phyloP scores from a whole-genome alignment of 106 monocot genomes.

The Dioscorea alata region DNA sequence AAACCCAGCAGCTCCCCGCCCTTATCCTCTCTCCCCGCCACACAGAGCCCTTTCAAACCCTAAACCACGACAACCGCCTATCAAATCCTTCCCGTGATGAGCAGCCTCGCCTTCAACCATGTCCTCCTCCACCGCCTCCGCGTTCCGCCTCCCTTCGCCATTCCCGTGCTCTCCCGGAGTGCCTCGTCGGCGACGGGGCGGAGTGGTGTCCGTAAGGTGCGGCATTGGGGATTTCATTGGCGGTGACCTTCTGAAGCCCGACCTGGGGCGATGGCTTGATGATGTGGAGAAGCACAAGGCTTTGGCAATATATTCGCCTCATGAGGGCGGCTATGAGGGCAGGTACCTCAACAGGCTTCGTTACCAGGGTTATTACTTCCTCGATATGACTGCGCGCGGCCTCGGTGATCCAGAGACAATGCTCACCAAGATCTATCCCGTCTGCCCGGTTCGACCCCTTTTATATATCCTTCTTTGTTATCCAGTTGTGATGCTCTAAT shows the following conservation, averaged over 20 bases:
- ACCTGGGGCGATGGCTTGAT: constrained; percentile 74
- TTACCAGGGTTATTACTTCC: constrained; percentile 77
- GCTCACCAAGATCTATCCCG: constrained; percentile 81
- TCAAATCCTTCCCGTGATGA: no score
- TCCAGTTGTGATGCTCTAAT: neutral
- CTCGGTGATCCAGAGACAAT: constrained; percentile 90
- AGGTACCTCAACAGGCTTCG: constrained; percentile 72
- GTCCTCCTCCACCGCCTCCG: constrained; percentile 8
- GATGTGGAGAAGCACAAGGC: constrained; percentile 95
- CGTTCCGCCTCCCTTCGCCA: constrained; percentile 13
- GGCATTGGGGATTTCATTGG: constrained; percentile 55
- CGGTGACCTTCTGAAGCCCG: constrained; percentile 71
- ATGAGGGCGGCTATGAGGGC: constrained; percentile 92
- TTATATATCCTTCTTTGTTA: neutral
- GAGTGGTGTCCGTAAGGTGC: constrained; percentile 16
- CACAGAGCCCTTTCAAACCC: no score
- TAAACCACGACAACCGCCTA: no score
- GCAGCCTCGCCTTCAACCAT: neutral
- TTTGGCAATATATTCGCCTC: constrained; percentile 70
- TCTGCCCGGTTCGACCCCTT: constrained; percentile 57
- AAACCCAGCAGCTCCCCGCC: no score
- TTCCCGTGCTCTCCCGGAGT: neutral
- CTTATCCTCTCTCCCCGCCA: no score
- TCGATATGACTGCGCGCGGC: constrained; percentile 75
- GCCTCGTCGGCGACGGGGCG: neutral